Conservation (phyloP, 2,329 filamentous ascomycete genomes). For the Macrophomina pseudophaseolina region DNA sequence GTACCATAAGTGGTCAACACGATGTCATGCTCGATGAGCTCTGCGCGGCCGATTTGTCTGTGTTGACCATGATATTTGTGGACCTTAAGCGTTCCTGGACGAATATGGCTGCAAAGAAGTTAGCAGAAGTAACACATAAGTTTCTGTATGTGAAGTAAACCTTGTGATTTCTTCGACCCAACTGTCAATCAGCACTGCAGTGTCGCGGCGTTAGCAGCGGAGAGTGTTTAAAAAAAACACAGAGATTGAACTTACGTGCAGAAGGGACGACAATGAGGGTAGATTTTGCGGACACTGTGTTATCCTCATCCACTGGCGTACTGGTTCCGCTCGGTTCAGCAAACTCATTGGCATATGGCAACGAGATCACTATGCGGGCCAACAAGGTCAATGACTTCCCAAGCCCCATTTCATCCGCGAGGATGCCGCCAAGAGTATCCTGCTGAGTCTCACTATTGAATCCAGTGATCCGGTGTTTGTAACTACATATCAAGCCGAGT, state of each 20-base stretch:
- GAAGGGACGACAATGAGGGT: slow-evolving; percentile 40
- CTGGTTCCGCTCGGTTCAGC: neutral
- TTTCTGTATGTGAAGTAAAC: slow-evolving; percentile 4
- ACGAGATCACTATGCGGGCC: slow-evolving; percentile 26
- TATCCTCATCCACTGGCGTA: slow-evolving; percentile 9
- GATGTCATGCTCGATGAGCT: neutral
- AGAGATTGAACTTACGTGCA: slow-evolving; percentile 29
- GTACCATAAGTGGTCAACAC: slow-evolving; percentile 11
- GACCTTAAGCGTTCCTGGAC: neutral
- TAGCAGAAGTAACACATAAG: neutral
- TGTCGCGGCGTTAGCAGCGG: slow-evolving; percentile 28
- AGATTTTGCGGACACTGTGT: neutral
- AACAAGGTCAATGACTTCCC: neutral
- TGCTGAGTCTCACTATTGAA: neutral
- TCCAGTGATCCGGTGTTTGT: neutral
- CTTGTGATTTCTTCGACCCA: slow-evolving; percentile 38
- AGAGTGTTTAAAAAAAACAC: neutral
- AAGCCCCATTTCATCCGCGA: slow-evolving; percentile 30
- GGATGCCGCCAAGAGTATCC: slow-evolving; percentile 32
- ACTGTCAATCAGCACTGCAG: slow-evolving; percentile 24
- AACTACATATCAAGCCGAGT: neutral
- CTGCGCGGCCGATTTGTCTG: neutral
- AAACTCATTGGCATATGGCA: neutral
- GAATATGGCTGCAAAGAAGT: neutral
- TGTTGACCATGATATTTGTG: neutral